Conservation (phyloP, 1,284 basidiomycete genomes). For the Bothia castanella region DNA sequence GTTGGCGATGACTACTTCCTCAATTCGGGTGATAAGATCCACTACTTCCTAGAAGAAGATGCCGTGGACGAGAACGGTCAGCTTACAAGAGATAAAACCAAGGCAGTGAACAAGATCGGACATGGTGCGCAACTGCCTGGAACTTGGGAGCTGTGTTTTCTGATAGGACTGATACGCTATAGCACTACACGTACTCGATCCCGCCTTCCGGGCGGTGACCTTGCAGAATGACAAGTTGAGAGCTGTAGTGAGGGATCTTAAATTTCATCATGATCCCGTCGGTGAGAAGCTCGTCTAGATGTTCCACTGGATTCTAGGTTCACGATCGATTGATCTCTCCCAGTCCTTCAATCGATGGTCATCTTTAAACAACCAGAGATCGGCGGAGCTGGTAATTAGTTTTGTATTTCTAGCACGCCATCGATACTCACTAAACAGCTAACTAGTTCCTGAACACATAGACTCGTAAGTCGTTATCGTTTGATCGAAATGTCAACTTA, state of each 20-base stretch:
- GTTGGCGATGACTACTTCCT: conserved; percentile 93
- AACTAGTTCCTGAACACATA: conserved; percentile 66
- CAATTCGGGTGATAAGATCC: conserved; percentile 86
- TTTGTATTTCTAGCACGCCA: not conserved
- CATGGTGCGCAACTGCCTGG: conserved; percentile 50
- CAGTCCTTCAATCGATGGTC: conserved; percentile 92
- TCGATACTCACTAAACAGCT: conserved; percentile 23
- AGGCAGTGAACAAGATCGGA: conserved; percentile 80
- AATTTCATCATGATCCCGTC: conserved; percentile 78
- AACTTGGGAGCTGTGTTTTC: not conserved
- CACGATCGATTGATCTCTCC: too few species aligned
- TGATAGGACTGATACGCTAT: not conserved
- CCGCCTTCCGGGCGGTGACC: conserved; percentile 73
- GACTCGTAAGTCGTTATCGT: conserved; percentile 63
- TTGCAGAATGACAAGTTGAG: conserved; percentile 70
- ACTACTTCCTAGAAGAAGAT: conserved; percentile 84
- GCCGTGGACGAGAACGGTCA: conserved; percentile 63
- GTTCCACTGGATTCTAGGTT: not conserved
- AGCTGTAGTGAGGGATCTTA: conserved; percentile 67
- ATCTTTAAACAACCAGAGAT: conserved; percentile 89
- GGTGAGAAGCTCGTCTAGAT: conserved; percentile 41
- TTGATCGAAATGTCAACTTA: conserved; percentile 2
- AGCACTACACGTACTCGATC: conserved; percentile 84
- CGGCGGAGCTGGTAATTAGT: conserved; percentile 73
- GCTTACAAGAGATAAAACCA: conserved; percentile 73